Percentiles rank a stretch among this genome's conserved stretches.
These are phyloP conservation scores for Halenospora varia DNA, from an alignment of 495 filamentous ascomycete species.

Conservation along the genomic window DNA sequence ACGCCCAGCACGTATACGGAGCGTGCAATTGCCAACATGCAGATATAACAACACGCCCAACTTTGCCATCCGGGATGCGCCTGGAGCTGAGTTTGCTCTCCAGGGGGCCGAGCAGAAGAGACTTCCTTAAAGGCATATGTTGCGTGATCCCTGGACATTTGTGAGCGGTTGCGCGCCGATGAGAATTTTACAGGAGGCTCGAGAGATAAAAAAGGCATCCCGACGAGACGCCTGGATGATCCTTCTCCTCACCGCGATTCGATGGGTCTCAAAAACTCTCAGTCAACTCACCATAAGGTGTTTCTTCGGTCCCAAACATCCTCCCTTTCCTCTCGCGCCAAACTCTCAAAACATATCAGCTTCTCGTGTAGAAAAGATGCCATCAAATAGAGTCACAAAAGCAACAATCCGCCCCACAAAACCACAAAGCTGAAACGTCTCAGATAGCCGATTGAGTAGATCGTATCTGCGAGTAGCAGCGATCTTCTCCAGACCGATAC, in stretches of 20 bases:
- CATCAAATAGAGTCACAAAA: background rate
- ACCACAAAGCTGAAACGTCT: constrained; percentile 7
- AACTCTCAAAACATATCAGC: background rate
- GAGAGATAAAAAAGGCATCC: background rate
- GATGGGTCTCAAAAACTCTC: no score
- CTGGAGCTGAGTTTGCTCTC: background rate
- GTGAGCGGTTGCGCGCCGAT: no score
- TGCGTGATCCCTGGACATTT: background rate
- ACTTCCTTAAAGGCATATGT: background rate
- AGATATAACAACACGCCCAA: background rate
- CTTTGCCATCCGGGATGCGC: background rate
- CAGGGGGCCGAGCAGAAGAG: background rate
- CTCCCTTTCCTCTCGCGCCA: no score
- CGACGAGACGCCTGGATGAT: no score
- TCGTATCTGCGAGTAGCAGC: background rate
- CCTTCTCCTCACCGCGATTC: no score
- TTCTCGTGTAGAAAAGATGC: background rate
- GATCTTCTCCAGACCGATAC: background rate
- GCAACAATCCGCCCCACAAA: background rate
- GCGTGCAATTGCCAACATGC: background rate
- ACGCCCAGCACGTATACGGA: no score
- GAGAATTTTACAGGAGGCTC: no score
- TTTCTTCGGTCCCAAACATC: no score
- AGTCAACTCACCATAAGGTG: no score
- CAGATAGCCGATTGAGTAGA: constrained; percentile 4